A percentile compares a stretch with the other conserved stretches of the same genome.
These are phyloP conservation scores for Lentinula boryana DNA, from an alignment of 768 basidiomycete genomes.

Conservation along the genomic window DNA sequence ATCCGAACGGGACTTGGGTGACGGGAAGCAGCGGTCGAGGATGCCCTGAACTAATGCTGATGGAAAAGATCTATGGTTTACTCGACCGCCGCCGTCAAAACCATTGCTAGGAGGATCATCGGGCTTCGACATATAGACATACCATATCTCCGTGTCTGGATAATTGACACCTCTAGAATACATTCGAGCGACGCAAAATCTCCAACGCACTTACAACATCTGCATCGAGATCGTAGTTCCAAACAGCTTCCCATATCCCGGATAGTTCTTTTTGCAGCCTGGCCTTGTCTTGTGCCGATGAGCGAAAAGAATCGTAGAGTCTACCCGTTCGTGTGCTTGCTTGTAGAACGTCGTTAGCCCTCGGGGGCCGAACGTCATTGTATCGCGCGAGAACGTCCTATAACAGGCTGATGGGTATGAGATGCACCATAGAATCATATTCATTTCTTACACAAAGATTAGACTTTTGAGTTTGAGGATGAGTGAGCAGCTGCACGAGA, in stretches of 20 bases:
- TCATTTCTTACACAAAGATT: constrained; percentile 33
- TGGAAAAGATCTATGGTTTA: constrained; percentile 7
- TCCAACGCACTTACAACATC: constrained; percentile 29
- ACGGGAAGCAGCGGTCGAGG: constrained; percentile 1
- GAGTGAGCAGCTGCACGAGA: constrained; percentile 38
- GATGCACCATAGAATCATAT: background rate
- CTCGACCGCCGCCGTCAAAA: background rate
- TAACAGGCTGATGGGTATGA: background rate
- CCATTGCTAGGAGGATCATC: background rate
- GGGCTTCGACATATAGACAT: background rate
- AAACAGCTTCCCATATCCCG: constrained; percentile 42
- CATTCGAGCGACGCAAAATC: background rate
- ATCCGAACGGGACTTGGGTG: background rate
- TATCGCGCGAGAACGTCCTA: constrained; percentile 45
- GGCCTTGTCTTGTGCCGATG: constrained; percentile 23
- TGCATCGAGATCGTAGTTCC: constrained; percentile 38
- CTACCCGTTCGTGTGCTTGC: constrained; percentile 35
- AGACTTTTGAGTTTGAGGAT: constrained; percentile 28
- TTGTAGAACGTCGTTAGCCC: constrained; percentile 43
- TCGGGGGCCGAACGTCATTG: constrained; percentile 35
- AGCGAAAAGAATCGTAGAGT: constrained; percentile 32
- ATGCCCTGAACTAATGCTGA: constrained; percentile 18
- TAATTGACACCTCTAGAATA: background rate
- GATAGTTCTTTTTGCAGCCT: constrained; percentile 24
- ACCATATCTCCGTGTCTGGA: background rate